Evolutionary conservation across 805 yeast genomes (phyloP).

Genomic region (Wickerhamiella cacticola): DNA sequence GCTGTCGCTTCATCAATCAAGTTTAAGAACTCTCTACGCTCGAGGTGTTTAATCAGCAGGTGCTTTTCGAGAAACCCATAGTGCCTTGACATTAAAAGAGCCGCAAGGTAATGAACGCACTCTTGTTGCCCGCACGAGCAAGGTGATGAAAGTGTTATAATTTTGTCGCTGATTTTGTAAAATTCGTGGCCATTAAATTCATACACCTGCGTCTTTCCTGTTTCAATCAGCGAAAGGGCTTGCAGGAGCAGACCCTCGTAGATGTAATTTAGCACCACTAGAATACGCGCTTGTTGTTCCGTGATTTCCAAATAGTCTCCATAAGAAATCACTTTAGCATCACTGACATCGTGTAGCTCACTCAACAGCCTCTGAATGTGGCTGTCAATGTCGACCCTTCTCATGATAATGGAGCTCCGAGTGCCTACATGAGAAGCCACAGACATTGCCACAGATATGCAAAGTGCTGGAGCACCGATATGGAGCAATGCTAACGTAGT

Average conservation of each 20-base stretch:
- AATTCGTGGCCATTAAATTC: not conserved
- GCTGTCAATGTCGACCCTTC: not conserved
- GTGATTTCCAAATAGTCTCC: conserved; percentile 3
- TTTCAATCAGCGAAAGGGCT: conserved; percentile 7
- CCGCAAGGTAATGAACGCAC: conserved; percentile 2
- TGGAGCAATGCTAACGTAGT: too few relatives aligned
- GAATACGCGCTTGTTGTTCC: conserved; percentile 3
- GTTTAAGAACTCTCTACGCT: conserved; percentile 30
- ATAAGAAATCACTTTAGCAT: not conserved
- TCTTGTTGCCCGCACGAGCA: not conserved
- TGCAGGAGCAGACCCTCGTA: conserved; percentile 7
- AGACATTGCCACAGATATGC: too few relatives aligned
- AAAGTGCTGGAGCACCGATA: too few relatives aligned
- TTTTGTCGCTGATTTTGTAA: not conserved
- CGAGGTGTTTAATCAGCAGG: conserved; percentile 27
- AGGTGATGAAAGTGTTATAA: not conserved
- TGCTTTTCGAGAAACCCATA: not conserved
- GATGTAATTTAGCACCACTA: conserved; percentile 3
- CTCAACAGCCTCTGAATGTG: not conserved
- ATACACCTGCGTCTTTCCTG: not conserved
- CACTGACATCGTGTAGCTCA: not conserved
- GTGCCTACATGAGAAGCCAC: not conserved
- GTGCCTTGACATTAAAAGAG: not conserved
- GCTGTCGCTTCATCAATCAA: conserved; percentile 9
- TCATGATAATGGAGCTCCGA: not conserved